These are phyloP conservation scores for Penicillium olsonii DNA, from an alignment of 2,329 filamentous ascomycete species.

Conservation along the genomic window DNA sequence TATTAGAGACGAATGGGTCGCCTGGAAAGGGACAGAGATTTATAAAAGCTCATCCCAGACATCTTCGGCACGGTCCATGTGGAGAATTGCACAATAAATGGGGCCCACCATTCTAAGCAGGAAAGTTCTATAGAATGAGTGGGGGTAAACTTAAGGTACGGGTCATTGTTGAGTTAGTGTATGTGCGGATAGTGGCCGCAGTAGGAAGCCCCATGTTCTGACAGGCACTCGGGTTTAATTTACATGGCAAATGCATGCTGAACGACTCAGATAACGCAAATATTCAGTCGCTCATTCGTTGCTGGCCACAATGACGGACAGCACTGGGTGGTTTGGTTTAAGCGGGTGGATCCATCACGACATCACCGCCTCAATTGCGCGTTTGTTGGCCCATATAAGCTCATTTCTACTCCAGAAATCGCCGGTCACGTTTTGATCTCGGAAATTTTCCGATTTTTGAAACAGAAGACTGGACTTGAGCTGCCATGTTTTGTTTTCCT, in stretches of 20 bases:
- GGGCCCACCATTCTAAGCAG: background rate
- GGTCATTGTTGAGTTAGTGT: background rate
- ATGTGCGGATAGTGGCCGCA: background rate
- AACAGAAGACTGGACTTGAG: background rate
- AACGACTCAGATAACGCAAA: background rate
- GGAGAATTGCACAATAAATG: conserved; percentile 4
- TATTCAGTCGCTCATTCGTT: background rate
- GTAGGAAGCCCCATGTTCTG: background rate
- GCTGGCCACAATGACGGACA: background rate
- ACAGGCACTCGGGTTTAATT: background rate
- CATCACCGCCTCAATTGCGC: conserved; percentile 13
- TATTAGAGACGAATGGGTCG: background rate
- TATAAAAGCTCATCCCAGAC: background rate
- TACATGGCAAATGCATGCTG: background rate
- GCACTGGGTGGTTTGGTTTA: background rate
- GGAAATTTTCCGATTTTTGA: background rate
- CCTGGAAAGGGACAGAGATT: background rate
- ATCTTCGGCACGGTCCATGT: background rate
- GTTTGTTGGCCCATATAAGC: conserved; percentile 2
- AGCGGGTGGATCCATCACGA: conserved; percentile 9
- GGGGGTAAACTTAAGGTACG: background rate
- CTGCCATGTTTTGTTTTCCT: no score
- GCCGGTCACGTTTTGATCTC: background rate
- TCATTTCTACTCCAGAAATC: background rate
- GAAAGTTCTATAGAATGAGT: conserved; percentile 1